These are phyloP conservation scores for Sphagnum fallax DNA, from an alignment of 228 moss, liverwort and hornwort species.

Conservation along the genomic window DNA sequence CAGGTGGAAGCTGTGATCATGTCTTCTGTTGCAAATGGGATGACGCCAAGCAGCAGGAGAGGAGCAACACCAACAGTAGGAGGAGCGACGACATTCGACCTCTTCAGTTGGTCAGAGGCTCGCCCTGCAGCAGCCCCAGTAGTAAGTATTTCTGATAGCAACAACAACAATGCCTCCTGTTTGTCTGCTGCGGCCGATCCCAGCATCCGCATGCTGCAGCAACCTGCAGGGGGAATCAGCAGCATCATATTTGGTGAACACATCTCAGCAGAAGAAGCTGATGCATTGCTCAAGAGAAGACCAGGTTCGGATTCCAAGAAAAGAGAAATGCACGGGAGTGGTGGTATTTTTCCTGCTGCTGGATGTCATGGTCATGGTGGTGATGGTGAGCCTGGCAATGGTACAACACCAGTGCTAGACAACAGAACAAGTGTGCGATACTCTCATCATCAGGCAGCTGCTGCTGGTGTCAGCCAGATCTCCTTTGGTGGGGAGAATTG, in stretches of 20 bases:
- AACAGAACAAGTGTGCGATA: constrained; percentile 59
- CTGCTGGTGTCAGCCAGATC: constrained; percentile 62
- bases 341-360: constrained; percentile 34
- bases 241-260: constrained; percentile 67
- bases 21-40: constrained; percentile 30
- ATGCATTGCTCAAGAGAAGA: constrained; percentile 67
- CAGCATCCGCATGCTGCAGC: constrained; percentile 72
- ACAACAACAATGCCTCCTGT: constrained; percentile 34
- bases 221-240: constrained; percentile 81
- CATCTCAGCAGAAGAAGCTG: constrained; percentile 64
- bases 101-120: constrained; percentile 80
- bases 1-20: constrained; percentile 57
- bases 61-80: constrained; percentile 52
- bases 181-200: constrained; percentile 52
- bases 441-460: constrained; percentile 32
- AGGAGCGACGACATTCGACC: constrained; percentile 58
- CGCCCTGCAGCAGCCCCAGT: constrained; percentile 28
- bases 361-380: constrained; percentile 24
- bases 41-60: constrained; percentile 48
- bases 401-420: constrained; percentile 32
- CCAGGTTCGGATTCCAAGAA: constrained; percentile 88
- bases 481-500: constrained; percentile 60
- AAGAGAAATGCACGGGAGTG: constrained; percentile 88
- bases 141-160: constrained; percentile 49
- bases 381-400: constrained; percentile 30